phyloP scores from a whole-genome alignment of 2,329 filamentous ascomycete genomes.

The Sclerotinia sclerotiorum region DNA sequence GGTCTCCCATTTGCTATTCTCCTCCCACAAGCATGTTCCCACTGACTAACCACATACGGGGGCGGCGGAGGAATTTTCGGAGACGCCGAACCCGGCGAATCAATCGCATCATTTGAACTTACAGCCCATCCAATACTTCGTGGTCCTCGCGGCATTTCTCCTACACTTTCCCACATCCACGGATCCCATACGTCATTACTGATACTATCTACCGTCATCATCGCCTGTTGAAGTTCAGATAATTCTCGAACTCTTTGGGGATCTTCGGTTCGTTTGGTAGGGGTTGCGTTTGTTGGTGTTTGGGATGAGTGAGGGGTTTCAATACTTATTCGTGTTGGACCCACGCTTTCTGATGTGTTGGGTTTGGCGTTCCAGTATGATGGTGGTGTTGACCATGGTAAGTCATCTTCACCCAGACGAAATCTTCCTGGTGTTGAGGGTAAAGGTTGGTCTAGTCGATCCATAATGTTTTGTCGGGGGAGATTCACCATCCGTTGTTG shows the following conservation, averaged over 20 bases:
- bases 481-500: slow-evolving; percentile 27
- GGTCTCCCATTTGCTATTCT: slow-evolving; percentile 24
- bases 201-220: slow-evolving; percentile 41
- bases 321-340: background rate
- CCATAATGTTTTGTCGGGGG: background rate
- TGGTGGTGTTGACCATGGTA: slow-evolving; percentile 40
- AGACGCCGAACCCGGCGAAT: slow-evolving; percentile 7
- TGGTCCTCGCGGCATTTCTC: slow-evolving; percentile 33
- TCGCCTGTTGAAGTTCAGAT: slow-evolving; percentile 37
- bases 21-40: slow-evolving; percentile 28
- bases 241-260: slow-evolving; percentile 36
- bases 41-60: slow-evolving; percentile 38
- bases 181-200: slow-evolving; percentile 35
- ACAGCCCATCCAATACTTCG: slow-evolving; percentile 40
- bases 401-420: slow-evolving; percentile 38
- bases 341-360: slow-evolving; percentile 1
- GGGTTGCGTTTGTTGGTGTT: slow-evolving; percentile 6
- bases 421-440: slow-evolving; percentile 38
- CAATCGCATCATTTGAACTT: slow-evolving; percentile 29
- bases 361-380: slow-evolving; percentile 33
- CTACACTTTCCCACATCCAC: slow-evolving; percentile 35
- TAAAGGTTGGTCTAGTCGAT: slow-evolving; percentile 28
- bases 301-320: background rate
- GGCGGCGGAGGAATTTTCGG: slow-evolving; percentile 26
- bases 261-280: slow-evolving; percentile 33